Evolutionary conservation across 768 basidiomycete species (phyloP), one percentile per base, ranked within the genome.

Genomic region (Serpula lacrymans): DNA sequence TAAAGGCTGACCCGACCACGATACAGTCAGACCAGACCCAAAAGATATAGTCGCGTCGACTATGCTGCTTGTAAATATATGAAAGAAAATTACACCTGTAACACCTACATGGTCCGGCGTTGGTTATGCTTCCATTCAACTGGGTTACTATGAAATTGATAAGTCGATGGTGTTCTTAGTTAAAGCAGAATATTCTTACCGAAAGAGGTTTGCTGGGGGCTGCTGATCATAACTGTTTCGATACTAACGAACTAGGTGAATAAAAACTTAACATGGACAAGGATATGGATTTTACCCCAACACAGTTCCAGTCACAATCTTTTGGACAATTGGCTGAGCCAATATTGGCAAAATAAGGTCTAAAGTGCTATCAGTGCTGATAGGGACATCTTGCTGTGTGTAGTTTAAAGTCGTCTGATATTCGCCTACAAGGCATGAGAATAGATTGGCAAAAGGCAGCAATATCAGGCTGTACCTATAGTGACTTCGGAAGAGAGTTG

Each of bases 261-360:
- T 34, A 12, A 28, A 12, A n/a, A 27, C 18, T 36, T 5, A 43
- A 46, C 6, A 34, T 34, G 21, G 11, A 11, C 12, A 23, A 13
- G 7, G 11, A 39, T 20, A 12, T 7, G 1, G 5, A 32, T 8
- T 63, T 12, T 46, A 80, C 82, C 76, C 72, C 35, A 87, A 57
- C 6, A 66, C 56, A 13, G 81, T 74, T 13, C 68, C 76, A 5
- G 71, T 67, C 29, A 88, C 81, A 41, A 88, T 72, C 46, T 75
- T 77, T 56, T 87, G 82, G 5, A 88, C 84, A 41, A 88, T 85
- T 4, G 85, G 85, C 38, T 76, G 69, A 0, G 85, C 85, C 42
- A 88, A 72, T 29, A 83, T 53, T 5, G 84, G 85, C 5, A 88
- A 66, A 38, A 88, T 76, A 25, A 82, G 58, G 46, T 82, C 67